A percentile compares a stretch with the other conserved stretches of the same genome.
Conservation (phyloP, 192 early-diverging fungal species). For the Linnemannia exigua region DNA sequence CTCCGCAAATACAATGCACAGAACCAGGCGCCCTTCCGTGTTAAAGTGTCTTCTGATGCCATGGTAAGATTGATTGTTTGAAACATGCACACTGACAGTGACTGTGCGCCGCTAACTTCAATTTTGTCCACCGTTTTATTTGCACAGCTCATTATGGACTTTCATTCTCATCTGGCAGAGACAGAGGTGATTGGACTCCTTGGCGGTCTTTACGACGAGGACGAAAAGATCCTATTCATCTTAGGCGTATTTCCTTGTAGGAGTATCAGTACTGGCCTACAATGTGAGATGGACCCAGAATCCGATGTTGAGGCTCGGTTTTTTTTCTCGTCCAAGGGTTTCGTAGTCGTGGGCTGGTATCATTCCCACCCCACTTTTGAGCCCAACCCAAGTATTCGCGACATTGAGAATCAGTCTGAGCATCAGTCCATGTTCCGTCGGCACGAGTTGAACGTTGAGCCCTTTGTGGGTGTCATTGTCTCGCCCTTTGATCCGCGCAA, state of each 20-base stretch:
- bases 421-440: constrained; percentile 87
- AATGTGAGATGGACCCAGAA: constrained; percentile 95
- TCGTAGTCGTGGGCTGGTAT: constrained; percentile 93
- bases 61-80: constrained; percentile 59
- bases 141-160: constrained; percentile 87
- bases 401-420: constrained; percentile 90
- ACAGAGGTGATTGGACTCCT: constrained; percentile 96
- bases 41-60: constrained; percentile 62
- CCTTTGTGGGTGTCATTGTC: constrained; percentile 93
- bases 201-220: constrained; percentile 79
- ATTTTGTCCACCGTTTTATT: constrained; percentile 5
- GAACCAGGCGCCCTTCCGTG: constrained; percentile 66
- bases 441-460: constrained; percentile 76
- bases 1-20: constrained; percentile 58
- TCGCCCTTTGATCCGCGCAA: constrained; percentile 80
- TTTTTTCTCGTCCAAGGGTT: constrained; percentile 73
- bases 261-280: constrained; percentile 84
- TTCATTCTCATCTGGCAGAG: constrained; percentile 91
- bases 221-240: constrained; percentile 66
- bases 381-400: constrained; percentile 88
- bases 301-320: constrained; percentile 89
- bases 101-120: not conserved
- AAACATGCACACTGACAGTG: no score
- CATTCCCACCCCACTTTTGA: constrained; percentile 97
- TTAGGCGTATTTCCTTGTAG: constrained; percentile 84